phyloP scores from a whole-genome alignment of 208 protist genomes.

The Porcisia hertigi region DNA sequence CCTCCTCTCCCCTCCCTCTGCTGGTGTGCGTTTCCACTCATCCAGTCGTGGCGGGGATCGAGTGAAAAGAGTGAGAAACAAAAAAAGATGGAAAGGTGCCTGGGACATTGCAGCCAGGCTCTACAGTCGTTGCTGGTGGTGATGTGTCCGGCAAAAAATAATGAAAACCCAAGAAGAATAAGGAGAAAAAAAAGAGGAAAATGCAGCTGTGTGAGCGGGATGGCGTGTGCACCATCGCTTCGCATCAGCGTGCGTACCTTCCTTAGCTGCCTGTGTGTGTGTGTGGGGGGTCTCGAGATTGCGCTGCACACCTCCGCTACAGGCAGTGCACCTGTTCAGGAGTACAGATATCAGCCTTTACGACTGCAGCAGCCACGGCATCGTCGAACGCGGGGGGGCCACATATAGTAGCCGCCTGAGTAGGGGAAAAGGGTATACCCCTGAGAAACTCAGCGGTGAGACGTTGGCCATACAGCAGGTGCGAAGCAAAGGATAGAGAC shows the following conservation, averaged over 20 bases:
- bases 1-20: background rate
- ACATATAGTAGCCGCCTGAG: slow-evolving; percentile 52
- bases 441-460: slow-evolving; percentile 7
- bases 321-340: slow-evolving; percentile 32
- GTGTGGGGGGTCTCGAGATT: background rate
- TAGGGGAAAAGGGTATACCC: slow-evolving; percentile 5
- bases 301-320: background rate
- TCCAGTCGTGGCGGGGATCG: background rate
- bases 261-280: background rate
- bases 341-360: slow-evolving; percentile 41
- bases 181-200: background rate
- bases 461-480: slow-evolving; percentile 18
- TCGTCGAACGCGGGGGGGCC: slow-evolving; percentile 58
- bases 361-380: slow-evolving; percentile 22
- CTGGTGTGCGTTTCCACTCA: too few relatives aligned
- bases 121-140: background rate
- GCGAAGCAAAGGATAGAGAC: slow-evolving; percentile 3
- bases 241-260: background rate
- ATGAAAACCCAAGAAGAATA: background rate
- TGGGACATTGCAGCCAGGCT: background rate
- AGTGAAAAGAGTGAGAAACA: background rate
- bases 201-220: background rate
- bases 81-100: background rate
- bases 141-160: background rate
- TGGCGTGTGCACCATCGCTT: background rate